A percentile compares a stretch with the other conserved stretches of the same genome.
Conservation (phyloP, 257 asterid species). For the Solanum bukasovii region DNA sequence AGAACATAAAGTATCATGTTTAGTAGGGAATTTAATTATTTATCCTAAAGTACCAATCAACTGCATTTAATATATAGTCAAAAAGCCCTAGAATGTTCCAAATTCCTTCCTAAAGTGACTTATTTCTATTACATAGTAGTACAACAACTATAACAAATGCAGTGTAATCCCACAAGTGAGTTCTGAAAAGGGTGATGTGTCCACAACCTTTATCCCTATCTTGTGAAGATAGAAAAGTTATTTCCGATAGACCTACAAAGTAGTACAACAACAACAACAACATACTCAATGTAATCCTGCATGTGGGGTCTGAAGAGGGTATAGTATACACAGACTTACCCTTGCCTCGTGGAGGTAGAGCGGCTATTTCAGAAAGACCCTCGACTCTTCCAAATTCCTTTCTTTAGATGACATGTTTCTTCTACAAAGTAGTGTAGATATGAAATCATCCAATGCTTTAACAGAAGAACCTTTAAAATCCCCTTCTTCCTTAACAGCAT, state of each 20-base stretch:
- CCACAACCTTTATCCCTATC: background rate
- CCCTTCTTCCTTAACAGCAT: constrained; percentile 34
- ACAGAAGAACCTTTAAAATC: constrained; percentile 36
- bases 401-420: background rate
- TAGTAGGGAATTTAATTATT: too few species aligned
- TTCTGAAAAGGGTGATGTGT: fast-evolving
- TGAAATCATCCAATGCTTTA: constrained; percentile 47
- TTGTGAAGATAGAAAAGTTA: fast-evolving
- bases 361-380: background rate
- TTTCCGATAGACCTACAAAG: background rate
- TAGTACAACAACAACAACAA: background rate
- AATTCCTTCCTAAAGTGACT: background rate
- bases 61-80: background rate
- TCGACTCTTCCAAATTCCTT: background rate
- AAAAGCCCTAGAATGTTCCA: background rate
- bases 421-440: constrained; percentile 22
- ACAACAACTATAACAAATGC: background rate
- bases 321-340: background rate
- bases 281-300: background rate
- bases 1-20: too few species aligned
- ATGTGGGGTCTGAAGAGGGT: background rate
- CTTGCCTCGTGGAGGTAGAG: background rate
- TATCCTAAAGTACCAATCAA: background rate
- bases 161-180: fast-evolving
- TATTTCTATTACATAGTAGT: background rate